Base-by-base conservation (phyloP, 2,329 filamentous ascomycete genomes). In the Ophiognomonia clavigignenti-juglandacearum region DNA sequence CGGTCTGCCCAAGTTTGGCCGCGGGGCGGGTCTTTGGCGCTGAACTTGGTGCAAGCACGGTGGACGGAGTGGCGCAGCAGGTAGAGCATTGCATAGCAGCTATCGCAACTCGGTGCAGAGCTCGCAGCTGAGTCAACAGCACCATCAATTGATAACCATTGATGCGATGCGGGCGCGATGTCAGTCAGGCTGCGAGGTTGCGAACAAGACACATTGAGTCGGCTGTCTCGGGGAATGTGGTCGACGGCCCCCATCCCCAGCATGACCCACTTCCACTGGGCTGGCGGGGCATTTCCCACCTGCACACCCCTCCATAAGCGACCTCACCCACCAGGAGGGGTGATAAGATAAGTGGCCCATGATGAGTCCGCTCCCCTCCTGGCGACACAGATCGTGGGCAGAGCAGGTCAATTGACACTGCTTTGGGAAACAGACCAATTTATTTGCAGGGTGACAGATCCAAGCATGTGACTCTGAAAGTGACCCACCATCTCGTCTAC, bases 281-380 rank as follows among this genome's bases (percentile, higher is more conserved):
- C n/a, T n/a, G n/a, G n/a, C n/a, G n/a, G n/a, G n/a, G n/a, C 26
- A 26, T 19, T 24, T 36, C 23, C 22, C 16, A 19, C 20, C 29
- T 14, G 19, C 13, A 32, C 6, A 24, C 32, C 16, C 48, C 48
- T 40, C 44, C 48, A 39, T 35, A 47, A 34, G 32, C 49, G 27
- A 51, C 45, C 41, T 40, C 49, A 51, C 42, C 23, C 34, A 6
- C 39, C 48, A 45, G 34, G 49, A 51, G 49, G 49, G 49, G 49
- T 51, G 49, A 51, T 51, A 51, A 51, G 49, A 51, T 48, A 51
- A 51, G 49, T 22, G 19, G n/a, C n/a, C n/a, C n/a, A 20, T n/a
- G 29, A n/a, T 19, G 40, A 35, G 40, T 35, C 27, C n/a, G 40
- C 20, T 22, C 29, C 8, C 31, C 14, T 37, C 35, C 20, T 22